Evolutionary conservation across 2,329 filamentous ascomycete genomes (phyloP), one percentile per base, ranked within the genome.

Genomic region (Acrocalymma vagum): DNA sequence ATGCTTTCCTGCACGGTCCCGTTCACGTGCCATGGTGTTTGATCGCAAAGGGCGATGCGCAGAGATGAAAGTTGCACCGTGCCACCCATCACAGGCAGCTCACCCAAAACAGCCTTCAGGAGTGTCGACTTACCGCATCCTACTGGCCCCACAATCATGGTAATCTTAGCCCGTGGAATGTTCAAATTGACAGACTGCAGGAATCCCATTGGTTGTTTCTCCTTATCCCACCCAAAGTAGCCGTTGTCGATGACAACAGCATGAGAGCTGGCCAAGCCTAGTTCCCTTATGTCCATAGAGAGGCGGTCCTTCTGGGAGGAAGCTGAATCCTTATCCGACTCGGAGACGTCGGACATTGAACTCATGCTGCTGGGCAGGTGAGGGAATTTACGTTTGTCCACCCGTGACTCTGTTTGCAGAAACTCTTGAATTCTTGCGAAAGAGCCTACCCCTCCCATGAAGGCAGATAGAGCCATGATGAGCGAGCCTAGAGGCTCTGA

Each of bases 61-160:
- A 59, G 30, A 21, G 62, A 62, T 11, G 59, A 62, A 5, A 67
- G 37, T 22, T 61, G 54, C 29, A 70, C 41, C 14, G 54, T 57
- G 30, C 66, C 67, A 30, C 52, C 51, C 48, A 63, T 60, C 21
- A 62, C 53, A n/a, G 63, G 58, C 28, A 67, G 44, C 43, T 69
- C 65, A 38, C 64, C 60, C 10, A 67, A 38, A 14, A 69, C 48
- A 22, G 58, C 62, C 38, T 66, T 67, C 13, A 67, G 52, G 36
- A 81, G 53, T 4, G 77, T 78, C 14, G 78, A 79, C 44, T 81
- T 81, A 4, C 78, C 78, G 43, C 73, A 78, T 5, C 76, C 78
- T 16, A 78, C 74, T 11, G 78, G 77, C 11, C 77, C 78, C 39
- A 79, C 66, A 8, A 80, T 54, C 57, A 78, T 74, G 17, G 73